These are phyloP conservation scores for Axilococcus clingmanii DNA, from an alignment of 139 green algal species.

Conservation along the genomic window DNA sequence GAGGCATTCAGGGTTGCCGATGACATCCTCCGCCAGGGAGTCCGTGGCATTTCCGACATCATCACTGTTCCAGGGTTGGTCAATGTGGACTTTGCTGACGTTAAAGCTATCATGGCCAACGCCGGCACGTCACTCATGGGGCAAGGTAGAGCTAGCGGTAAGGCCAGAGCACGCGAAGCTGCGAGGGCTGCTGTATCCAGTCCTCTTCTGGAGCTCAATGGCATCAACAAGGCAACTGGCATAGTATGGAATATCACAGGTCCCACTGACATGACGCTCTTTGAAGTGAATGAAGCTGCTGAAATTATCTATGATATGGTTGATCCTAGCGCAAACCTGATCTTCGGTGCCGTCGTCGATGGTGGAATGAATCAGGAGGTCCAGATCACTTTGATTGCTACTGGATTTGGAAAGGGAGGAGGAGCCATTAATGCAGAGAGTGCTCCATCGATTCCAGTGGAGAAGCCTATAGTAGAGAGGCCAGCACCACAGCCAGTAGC, in stretches of 20 bases:
- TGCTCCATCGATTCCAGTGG: no score
- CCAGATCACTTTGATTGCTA: slow-evolving; percentile 89
- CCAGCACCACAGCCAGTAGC: no score
- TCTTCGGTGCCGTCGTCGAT: slow-evolving; percentile 84
- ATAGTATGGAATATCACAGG: slow-evolving; percentile 97
- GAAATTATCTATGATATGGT: slow-evolving; percentile 88
- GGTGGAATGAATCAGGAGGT: slow-evolving; percentile 33
- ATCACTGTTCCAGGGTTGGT: slow-evolving; percentile 91
- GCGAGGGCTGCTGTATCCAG: slow-evolving; percentile 67
- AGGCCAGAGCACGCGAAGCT: slow-evolving; percentile 34
- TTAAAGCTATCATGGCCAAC: slow-evolving; percentile 84
- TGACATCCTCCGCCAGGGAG: slow-evolving; percentile 77
- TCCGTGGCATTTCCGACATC: slow-evolving; percentile 93
- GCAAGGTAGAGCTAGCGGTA: slow-evolving; percentile 37
- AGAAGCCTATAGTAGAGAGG: no score
- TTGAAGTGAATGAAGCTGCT: slow-evolving; percentile 87
- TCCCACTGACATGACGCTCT: slow-evolving; percentile 71
- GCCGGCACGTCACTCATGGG: slow-evolving; percentile 85
- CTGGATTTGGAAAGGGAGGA: slow-evolving; percentile 60
- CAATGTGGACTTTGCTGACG: slow-evolving; percentile 98
- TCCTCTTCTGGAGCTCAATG: slow-evolving; percentile 74
- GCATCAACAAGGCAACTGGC: slow-evolving; percentile 84
- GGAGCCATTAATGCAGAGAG: neutral
- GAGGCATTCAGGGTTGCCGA: slow-evolving; percentile 90
- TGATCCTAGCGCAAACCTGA: slow-evolving; percentile 78